phyloP scores from a whole-genome alignment of 2,329 filamentous ascomycete species.

The Fusarium fujikuroi region DNA sequence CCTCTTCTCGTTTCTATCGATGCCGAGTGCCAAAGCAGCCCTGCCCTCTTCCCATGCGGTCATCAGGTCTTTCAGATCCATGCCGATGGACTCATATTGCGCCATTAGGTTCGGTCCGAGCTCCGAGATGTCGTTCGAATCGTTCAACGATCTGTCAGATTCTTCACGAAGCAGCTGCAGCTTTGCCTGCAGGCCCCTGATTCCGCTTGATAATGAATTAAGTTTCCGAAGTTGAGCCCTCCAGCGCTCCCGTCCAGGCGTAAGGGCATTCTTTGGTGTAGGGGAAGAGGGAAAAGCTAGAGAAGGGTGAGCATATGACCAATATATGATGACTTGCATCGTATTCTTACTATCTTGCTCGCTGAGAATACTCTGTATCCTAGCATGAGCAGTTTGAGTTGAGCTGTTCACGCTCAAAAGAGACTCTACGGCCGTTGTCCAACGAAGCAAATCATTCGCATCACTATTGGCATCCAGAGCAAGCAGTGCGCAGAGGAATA shows the following conservation, averaged over 20 bases:
- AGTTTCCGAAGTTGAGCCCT: conserved; percentile 89
- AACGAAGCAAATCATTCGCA: conserved; percentile 78
- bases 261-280: conserved; percentile 69
- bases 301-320: conserved; percentile 19
- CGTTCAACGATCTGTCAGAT: conserved; percentile 81
- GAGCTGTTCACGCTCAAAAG: conserved; percentile 73
- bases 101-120: conserved; percentile 81
- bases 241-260: conserved; percentile 83
- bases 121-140: conserved; percentile 76
- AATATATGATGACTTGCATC: background rate
- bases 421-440: conserved; percentile 80
- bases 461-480: conserved; percentile 86
- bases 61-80: conserved; percentile 82
- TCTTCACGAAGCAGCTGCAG: conserved; percentile 92
- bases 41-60: conserved; percentile 90
- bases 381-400: conserved; percentile 71
- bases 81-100: conserved; percentile 94
- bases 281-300: conserved; percentile 64
- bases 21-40: conserved; percentile 81
- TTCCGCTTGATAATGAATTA: conserved; percentile 87
- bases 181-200: conserved; percentile 92
- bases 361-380: conserved; percentile 74
- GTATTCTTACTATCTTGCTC: conserved; percentile 79
- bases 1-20: conserved; percentile 82
- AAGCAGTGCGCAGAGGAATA: conserved; percentile 88